Conservation (phyloP, 192 early-diverging fungal genomes). For the Backusella morwellensis region DNA sequence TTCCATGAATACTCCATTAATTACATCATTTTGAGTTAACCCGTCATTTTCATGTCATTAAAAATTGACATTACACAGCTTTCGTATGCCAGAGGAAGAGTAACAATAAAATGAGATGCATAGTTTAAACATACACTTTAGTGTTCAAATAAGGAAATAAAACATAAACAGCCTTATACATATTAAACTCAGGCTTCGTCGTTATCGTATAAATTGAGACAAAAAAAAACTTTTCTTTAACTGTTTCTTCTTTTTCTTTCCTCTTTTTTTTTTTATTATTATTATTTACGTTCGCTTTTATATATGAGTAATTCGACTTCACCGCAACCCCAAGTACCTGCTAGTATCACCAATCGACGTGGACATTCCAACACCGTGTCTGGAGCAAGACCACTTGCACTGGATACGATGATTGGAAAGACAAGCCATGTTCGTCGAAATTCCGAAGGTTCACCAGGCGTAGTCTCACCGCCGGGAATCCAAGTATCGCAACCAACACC, state of each 20-base stretch:
- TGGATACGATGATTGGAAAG: background rate
- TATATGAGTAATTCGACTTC: background rate
- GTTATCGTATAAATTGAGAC: background rate
- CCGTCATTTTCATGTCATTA: background rate
- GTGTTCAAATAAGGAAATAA: background rate
- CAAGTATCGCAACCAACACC: background rate
- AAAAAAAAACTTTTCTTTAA: background rate
- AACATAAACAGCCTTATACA: background rate
- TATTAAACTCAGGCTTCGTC: background rate
- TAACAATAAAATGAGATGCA: background rate
- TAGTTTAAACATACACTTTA: background rate
- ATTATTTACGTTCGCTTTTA: background rate
- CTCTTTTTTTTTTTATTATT: background rate
- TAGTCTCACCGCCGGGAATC: background rate
- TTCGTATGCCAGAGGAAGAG: background rate
- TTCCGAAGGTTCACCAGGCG: slow-evolving; percentile 31
- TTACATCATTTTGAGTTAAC: background rate
- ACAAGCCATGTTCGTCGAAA: slow-evolving; percentile 18
- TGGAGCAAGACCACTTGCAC: background rate
- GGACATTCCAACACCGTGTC: slow-evolving; percentile 17
- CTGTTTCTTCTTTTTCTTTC: background rate
- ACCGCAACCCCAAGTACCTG: background rate
- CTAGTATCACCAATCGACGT: background rate
- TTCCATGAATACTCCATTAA: background rate
- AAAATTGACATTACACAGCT: background rate